These are phyloP conservation scores for Leptographium flavum DNA, from an alignment of 2,329 filamentous ascomycete species.

Conservation along the genomic window DNA sequence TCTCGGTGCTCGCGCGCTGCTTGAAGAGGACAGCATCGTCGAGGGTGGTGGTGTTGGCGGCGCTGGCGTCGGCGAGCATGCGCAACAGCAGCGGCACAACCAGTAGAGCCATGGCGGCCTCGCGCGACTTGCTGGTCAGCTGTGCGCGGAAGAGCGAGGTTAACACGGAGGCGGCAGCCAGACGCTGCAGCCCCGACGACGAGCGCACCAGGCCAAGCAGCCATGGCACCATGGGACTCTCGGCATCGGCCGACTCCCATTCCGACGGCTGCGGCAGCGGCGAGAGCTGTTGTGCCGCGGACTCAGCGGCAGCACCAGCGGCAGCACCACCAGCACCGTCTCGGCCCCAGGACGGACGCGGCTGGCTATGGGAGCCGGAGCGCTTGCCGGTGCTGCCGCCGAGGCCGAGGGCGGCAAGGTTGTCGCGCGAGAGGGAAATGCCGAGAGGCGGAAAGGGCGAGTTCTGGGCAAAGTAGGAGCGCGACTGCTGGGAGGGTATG, in stretches of 20 bases:
- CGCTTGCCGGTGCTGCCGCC: constrained; percentile 14
- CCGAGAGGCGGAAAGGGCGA: constrained; percentile 41
- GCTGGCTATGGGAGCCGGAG: constrained; percentile 3
- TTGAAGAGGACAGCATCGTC: constrained; percentile 23
- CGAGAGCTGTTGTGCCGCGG: neutral
- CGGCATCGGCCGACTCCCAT: constrained; percentile 38
- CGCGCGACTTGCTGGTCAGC: constrained; percentile 48
- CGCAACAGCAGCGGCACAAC: constrained; percentile 58
- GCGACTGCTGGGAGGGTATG: constrained; percentile 28
- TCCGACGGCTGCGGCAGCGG: neutral
- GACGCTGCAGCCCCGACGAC: constrained; percentile 39
- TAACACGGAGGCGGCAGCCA: constrained; percentile 56
- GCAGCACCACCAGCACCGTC: neutral
- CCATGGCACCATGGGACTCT: constrained; percentile 61
- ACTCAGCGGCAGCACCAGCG: constrained; percentile 13
- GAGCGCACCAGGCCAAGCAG: constrained; percentile 50
- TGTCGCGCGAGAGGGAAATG: constrained; percentile 24
- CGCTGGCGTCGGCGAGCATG: constrained; percentile 24
- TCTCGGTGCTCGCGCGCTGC: constrained; percentile 46
- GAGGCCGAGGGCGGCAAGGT: constrained; percentile 11
- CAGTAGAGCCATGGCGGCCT: constrained; percentile 49
- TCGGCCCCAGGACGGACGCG: constrained; percentile 14
- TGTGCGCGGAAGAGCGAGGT: constrained; percentile 56
- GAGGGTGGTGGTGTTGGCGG: constrained; percentile 15
- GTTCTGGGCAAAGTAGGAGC: constrained; percentile 17